These are phyloP conservation scores for Xylaria sp. DNA, from an alignment of 2,329 filamentous ascomycete genomes.

Conservation along the genomic window DNA sequence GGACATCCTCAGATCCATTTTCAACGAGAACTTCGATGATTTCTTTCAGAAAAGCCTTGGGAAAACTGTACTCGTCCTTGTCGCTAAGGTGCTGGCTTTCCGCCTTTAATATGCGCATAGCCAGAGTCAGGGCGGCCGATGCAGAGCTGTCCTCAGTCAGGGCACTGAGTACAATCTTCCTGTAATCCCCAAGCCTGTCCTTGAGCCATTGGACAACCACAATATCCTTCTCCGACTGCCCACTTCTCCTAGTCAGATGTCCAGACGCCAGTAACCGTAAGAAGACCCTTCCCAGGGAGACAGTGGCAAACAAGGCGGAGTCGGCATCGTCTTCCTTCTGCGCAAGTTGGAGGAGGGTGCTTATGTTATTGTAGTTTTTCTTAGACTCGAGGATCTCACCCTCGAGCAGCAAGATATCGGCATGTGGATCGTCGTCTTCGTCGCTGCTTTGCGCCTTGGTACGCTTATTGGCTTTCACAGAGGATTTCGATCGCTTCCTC, in stretches of 20 bases:
- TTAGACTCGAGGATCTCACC: constrained; percentile 80
- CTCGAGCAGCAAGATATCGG: constrained; percentile 75
- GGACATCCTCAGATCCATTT: constrained; percentile 60
- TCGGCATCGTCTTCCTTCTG: constrained; percentile 55
- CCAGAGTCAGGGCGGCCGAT: constrained; percentile 72
- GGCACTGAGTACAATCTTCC: constrained; percentile 61
- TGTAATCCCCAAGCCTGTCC: constrained; percentile 73
- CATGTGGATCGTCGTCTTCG: constrained; percentile 56
- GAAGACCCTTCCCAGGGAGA: constrained; percentile 86
- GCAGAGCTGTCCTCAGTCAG: constrained; percentile 67
- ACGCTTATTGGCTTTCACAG: constrained; percentile 54
- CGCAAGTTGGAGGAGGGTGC: constrained; percentile 66
- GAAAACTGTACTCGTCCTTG: constrained; percentile 69
- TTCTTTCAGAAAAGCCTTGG: constrained; percentile 64
- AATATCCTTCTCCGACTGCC: constrained; percentile 70
- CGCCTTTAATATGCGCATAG: constrained; percentile 83
- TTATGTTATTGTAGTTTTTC: constrained; percentile 91
- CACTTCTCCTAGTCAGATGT: constrained; percentile 66
- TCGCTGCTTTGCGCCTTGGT: constrained; percentile 52
- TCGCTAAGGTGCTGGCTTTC: constrained; percentile 67
- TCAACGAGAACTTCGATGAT: constrained; percentile 66
- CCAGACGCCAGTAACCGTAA: constrained; percentile 77
- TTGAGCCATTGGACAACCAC: constrained; percentile 80
- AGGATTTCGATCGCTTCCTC: constrained; percentile 53
- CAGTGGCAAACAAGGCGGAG: constrained; percentile 67